Evolutionary conservation across 345 rosid species (phyloP).

Genomic region (Anastatica hierochuntica): DNA sequence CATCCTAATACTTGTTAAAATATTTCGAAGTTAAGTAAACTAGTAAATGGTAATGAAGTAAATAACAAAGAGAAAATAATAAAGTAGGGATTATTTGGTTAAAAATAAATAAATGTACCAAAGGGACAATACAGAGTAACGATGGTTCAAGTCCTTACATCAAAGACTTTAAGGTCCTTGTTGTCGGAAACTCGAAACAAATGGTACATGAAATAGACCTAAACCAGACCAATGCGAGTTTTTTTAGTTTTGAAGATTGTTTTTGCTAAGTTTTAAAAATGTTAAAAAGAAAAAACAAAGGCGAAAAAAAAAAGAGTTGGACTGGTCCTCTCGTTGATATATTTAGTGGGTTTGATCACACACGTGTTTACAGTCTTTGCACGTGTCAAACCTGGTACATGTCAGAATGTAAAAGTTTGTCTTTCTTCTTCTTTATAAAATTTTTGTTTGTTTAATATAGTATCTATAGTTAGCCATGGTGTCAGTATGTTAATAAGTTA

Average conservation of each 20-base stretch:
- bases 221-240: conserved; percentile 1
- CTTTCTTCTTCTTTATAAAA: too few species aligned
- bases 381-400: conserved; percentile 31
- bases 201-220: conserved; percentile 6
- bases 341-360: background rate
- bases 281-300: background rate
- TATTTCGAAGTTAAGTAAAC: too few species aligned
- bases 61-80: background rate
- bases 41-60: conserved; percentile 1
- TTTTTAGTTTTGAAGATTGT: conserved; percentile 2
- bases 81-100: conserved; percentile 8
- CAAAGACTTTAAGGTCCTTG: conserved; percentile 17
- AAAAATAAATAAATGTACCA: conserved; percentile 6
- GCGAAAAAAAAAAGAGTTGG: too few species aligned
- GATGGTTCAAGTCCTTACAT: background rate
- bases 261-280: background rate
- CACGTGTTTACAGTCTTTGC: conserved; percentile 25
- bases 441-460: conserved; percentile 5
- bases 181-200: conserved; percentile 18
- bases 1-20: too few species aligned
- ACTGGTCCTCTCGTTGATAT: background rate
- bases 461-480: background rate
- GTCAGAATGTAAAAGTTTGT: conserved; percentile 12
- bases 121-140: conserved; percentile 4
- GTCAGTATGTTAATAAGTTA: conserved; percentile 2